Evolutionary conservation across 805 yeast genomes (phyloP).

Genomic region (Candida loeiensis): DNA sequence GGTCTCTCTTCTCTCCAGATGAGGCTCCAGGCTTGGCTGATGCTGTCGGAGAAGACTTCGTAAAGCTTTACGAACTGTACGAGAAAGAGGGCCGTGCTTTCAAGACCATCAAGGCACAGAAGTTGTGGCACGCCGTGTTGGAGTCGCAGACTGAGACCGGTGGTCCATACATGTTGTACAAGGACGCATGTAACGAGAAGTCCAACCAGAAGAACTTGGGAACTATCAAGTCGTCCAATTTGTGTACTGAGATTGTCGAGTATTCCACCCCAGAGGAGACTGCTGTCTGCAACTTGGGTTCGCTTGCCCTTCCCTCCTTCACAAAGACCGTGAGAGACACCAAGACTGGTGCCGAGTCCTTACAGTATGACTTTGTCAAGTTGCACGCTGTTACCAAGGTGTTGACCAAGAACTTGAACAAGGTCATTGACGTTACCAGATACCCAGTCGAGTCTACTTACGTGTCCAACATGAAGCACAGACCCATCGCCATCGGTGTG

Average conservation of each 20-base stretch:
- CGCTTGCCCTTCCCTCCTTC: constrained; percentile 56
- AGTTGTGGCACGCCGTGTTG: constrained; percentile 57
- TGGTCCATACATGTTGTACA: constrained; percentile 61
- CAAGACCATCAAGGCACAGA: constrained; percentile 52
- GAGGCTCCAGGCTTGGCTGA: constrained; percentile 57
- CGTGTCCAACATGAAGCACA: constrained; percentile 51
- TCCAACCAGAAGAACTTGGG: constrained; percentile 61
- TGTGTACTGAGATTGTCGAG: constrained; percentile 63
- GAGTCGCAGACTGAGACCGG: constrained; percentile 66
- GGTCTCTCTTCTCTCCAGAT: constrained; percentile 60
- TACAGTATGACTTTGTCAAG: constrained; percentile 53
- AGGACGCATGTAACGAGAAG: constrained; percentile 58
- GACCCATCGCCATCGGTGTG: constrained; percentile 63
- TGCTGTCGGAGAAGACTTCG: constrained; percentile 54
- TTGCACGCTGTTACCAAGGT: constrained; percentile 54
- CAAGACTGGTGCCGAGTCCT: constrained; percentile 13
- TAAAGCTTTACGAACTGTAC: constrained; percentile 47
- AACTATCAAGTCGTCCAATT: constrained; percentile 55
- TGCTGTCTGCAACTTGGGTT: constrained; percentile 61
- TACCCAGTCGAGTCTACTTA: constrained; percentile 56
- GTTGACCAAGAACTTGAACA: constrained; percentile 52
- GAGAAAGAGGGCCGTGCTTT: constrained; percentile 51
- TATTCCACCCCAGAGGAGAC: constrained; percentile 56
- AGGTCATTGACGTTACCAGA: constrained; percentile 52
- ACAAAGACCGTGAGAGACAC: constrained; percentile 42